Percentiles rank a stretch among this genome's conserved stretches.
These are phyloP conservation scores for Leptographium flavum DNA, from an alignment of 2,329 filamentous ascomycete genomes.

Conservation along the genomic window DNA sequence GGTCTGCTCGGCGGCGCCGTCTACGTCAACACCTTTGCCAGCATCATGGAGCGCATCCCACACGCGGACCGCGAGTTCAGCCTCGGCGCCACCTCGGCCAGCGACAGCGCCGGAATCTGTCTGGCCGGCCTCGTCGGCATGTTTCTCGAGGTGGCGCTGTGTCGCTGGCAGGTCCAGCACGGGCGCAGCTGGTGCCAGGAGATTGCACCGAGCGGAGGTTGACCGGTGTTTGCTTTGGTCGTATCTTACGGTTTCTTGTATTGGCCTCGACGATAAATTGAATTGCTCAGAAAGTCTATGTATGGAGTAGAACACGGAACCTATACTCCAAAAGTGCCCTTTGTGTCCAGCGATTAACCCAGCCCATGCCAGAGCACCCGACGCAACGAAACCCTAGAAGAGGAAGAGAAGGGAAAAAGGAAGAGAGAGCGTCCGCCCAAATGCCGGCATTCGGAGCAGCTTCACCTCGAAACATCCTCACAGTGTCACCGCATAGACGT, in stretches of 20 bases:
- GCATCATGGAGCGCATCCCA: slow-evolving; percentile 74
- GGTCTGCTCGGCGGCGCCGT: slow-evolving; percentile 80
- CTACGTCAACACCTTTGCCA: slow-evolving; percentile 91
- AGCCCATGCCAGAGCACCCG: no score
- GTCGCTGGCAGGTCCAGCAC: slow-evolving; percentile 68
- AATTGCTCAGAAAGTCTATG: neutral
- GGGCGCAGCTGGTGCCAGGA: slow-evolving; percentile 61
- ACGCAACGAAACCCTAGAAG: no score
- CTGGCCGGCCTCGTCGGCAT: slow-evolving; percentile 77
- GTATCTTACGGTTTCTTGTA: neutral
- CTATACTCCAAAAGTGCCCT: no score
- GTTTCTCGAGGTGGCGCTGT: slow-evolving; percentile 65
- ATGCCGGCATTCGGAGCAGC: no score
- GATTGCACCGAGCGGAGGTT: slow-evolving; percentile 26
- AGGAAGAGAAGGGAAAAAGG: no score
- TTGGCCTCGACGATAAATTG: neutral
- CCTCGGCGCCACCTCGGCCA: slow-evolving; percentile 77
- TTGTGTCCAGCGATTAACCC: no score
- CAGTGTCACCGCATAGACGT: slow-evolving; percentile 1
- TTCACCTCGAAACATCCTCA: no score
- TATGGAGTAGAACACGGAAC: no score
- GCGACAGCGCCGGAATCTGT: slow-evolving; percentile 82
- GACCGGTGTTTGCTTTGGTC: neutral
- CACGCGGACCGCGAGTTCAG: slow-evolving; percentile 78
- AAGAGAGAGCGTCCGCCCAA: no score